A percentile compares a stretch with the other conserved stretches of the same genome.
Evolutionary conservation across 2,329 filamentous ascomycete genomes (phyloP).

Genomic region (Alternaria sp.): DNA sequence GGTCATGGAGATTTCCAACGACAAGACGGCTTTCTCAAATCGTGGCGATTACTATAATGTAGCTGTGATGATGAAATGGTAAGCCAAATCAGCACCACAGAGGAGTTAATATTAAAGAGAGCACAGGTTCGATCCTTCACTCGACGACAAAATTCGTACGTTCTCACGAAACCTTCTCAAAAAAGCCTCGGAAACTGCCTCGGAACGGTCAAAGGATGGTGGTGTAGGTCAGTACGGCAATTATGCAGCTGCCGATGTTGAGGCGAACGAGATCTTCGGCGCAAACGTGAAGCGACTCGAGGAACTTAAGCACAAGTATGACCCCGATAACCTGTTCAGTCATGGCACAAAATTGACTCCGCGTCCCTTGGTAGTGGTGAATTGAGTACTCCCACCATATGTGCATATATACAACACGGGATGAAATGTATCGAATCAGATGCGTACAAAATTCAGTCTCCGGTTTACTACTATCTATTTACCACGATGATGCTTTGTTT

Average conservation of each 20-base stretch:
- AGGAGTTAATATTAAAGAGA: neutral
- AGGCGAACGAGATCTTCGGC: constrained; percentile 40
- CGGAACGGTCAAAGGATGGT: constrained; percentile 25
- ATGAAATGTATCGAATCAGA: neutral
- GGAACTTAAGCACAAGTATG: constrained; percentile 45
- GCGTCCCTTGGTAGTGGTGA: constrained; percentile 27
- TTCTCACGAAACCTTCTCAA: constrained; percentile 36
- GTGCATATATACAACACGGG: neutral
- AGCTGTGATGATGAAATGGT: constrained; percentile 43
- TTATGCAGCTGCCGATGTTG: constrained; percentile 36
- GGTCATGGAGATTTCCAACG: constrained; percentile 31
- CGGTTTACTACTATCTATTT: neutral
- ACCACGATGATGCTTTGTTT: neutral
- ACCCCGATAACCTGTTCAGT: constrained; percentile 44
- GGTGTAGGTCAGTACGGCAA: constrained; percentile 45
- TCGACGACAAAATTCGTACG: constrained; percentile 33
- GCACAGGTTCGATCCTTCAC: constrained; percentile 31
- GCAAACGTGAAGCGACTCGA: constrained; percentile 39
- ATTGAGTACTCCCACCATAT: constrained; percentile 8
- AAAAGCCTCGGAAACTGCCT: constrained; percentile 29
- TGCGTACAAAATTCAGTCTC: neutral
- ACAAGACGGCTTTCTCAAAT: constrained; percentile 36
- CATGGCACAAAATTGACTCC: constrained; percentile 33
- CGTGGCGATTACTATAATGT: constrained; percentile 45
- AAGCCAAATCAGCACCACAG: neutral